These are phyloP conservation scores for Saposhnikovia divaricata DNA, from an alignment of 129 eudicot genomes.

Conservation along the genomic window DNA sequence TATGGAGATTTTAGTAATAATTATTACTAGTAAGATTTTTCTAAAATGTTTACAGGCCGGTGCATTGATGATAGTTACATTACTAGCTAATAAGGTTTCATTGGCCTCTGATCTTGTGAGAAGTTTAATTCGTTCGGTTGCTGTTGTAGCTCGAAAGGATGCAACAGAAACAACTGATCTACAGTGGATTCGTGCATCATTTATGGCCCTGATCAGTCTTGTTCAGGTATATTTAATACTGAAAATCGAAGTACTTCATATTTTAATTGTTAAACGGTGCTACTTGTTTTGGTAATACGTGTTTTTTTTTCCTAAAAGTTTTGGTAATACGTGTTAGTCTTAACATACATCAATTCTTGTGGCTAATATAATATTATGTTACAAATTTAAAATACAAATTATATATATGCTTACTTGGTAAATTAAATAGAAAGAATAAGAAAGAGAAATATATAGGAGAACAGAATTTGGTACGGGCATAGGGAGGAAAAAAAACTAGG, in stretches of 20 bases:
- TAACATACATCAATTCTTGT: not conserved
- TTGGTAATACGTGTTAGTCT: not conserved
- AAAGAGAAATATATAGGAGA: not conserved
- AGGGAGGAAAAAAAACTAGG: not conserved
- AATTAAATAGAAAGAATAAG: too few species aligned
- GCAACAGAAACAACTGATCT: constrained; percentile 52
- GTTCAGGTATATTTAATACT: constrained; percentile 50
- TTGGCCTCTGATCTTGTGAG: constrained; percentile 57
- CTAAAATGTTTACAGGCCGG: constrained; percentile 47
- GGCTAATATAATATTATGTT: not conserved
- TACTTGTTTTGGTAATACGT: not conserved
- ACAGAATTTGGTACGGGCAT: not conserved
- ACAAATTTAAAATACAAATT: too few species aligned
- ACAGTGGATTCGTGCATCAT: constrained; percentile 58
- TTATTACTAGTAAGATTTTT: not conserved
- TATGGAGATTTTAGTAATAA: not conserved
- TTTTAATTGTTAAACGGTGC: not conserved
- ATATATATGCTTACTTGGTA: not conserved
- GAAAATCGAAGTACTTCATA: not conserved
- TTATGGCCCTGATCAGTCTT: constrained; percentile 62
- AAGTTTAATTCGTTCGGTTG: constrained; percentile 60
- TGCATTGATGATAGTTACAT: constrained; percentile 72
- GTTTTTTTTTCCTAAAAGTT: too few species aligned
- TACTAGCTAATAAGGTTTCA: constrained; percentile 56
- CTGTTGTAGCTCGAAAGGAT: constrained; percentile 54